A percentile compares a stretch with the other conserved stretches of the same genome.
Evolutionary conservation across 805 yeast species (phyloP).

Genomic region (Hanseniaspora hatyaiensis): DNA sequence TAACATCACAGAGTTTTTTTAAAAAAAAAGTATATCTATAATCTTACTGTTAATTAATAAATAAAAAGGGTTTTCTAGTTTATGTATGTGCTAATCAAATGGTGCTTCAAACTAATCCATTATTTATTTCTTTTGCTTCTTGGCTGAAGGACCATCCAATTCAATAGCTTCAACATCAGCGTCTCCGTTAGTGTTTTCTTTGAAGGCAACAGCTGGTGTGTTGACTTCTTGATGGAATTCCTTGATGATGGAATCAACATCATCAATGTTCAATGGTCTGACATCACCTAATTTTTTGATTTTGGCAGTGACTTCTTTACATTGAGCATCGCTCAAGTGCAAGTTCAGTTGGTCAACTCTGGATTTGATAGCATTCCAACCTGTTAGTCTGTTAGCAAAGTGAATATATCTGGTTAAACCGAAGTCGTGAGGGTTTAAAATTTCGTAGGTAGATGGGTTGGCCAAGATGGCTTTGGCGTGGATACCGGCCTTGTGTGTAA

Average conservation of each 20-base stretch:
- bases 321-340: constrained; percentile 78
- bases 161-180: constrained; percentile 22
- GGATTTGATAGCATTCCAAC: constrained; percentile 98
- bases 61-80: too few species aligned
- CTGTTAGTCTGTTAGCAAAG: constrained; percentile 94
- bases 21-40: constrained; percentile 19
- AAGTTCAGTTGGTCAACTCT: constrained; percentile 95
- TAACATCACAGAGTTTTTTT: too few species aligned
- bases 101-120: neutral
- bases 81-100: neutral
- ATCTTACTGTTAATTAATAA: too few species aligned
- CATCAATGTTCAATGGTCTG: constrained; percentile 87
- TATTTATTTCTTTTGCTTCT: constrained; percentile 25
- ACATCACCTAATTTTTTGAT: constrained; percentile 92
- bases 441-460: constrained; percentile 97
- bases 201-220: constrained; percentile 38
- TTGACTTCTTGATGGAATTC: constrained; percentile 73
- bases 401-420: constrained; percentile 94
- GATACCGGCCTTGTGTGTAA: constrained; percentile 98
- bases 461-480: constrained; percentile 98
- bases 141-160: constrained; percentile 25
- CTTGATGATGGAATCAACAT: constrained; percentile 91
- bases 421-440: constrained; percentile 84
- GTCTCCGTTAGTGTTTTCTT: constrained; percentile 18
- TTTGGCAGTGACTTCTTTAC: constrained; percentile 88